A percentile compares a stretch with the other conserved stretches of the same genome.
Evolutionary conservation across 768 basidiomycete species (phyloP).

Genomic region (Hygrocybe punicea): DNA sequence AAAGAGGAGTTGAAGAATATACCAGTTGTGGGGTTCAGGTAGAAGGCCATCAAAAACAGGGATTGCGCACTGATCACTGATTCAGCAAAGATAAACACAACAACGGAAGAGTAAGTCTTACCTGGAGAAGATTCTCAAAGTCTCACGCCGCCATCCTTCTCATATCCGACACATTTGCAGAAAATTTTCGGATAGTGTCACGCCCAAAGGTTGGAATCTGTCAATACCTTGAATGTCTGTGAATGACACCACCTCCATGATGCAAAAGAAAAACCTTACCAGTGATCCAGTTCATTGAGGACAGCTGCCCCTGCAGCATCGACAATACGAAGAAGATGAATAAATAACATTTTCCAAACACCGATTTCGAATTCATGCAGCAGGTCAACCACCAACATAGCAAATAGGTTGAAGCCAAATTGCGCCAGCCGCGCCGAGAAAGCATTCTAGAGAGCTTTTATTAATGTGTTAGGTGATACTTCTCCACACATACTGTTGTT

Average conservation of each 20-base stretch:
- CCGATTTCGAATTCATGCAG: slow-evolving; percentile 5
- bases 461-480: background rate
- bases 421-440: slow-evolving; percentile 3
- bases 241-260: background rate
- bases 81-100: background rate
- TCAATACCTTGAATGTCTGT: background rate
- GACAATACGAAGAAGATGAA: slow-evolving; percentile 8
- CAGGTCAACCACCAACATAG: slow-evolving; percentile 4
- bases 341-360: no score
- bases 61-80: background rate
- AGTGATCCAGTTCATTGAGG: background rate
- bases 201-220: slow-evolving; percentile 4
- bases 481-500: slow-evolving; percentile 19
- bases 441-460: slow-evolving; percentile 5
- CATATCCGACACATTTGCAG: slow-evolving; percentile 18
- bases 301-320: background rate
- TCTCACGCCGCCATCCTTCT: slow-evolving; percentile 21
- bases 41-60: slow-evolving; percentile 28
- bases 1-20: slow-evolving; percentile 18
- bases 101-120: no score
- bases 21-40: slow-evolving; percentile 15
- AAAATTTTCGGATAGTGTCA: slow-evolving; percentile 20
- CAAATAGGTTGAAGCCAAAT: slow-evolving; percentile 4
- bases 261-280: background rate
- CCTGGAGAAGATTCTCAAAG: slow-evolving; percentile 31